Conservation (phyloP, 495 filamentous ascomycete species). For the Mycothermus thermophilus region DNA sequence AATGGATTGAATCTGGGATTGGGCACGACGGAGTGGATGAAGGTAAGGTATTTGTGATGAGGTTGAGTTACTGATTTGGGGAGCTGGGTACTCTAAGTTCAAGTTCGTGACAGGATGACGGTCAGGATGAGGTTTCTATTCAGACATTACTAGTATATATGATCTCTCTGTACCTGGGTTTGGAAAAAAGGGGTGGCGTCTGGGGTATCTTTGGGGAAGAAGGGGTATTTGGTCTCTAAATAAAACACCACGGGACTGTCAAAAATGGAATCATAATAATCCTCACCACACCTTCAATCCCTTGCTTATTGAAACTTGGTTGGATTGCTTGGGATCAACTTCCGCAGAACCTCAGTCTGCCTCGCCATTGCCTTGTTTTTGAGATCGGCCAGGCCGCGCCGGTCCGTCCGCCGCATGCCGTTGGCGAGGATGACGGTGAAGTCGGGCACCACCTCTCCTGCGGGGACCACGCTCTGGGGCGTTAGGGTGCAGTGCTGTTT, state of each 20-base stretch:
- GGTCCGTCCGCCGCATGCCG: conserved; percentile 42
- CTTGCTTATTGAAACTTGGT: conserved; percentile 39
- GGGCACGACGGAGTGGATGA: conserved; percentile 89
- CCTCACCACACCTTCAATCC: conserved; percentile 4
- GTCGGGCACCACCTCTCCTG: conserved; percentile 44
- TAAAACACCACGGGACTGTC: no score
- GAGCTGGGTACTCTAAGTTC: conserved; percentile 4
- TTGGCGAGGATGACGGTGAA: conserved; percentile 53
- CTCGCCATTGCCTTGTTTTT: conserved; percentile 42
- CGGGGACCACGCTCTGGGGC: conserved; percentile 34
- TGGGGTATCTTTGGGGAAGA: conserved; percentile 2
- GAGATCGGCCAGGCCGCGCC: conserved; percentile 37
- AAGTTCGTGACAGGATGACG: neutral
- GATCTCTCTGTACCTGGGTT: no score
- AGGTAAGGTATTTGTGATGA: conserved; percentile 31
- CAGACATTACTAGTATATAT: neutral
- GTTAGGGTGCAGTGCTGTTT: conserved; percentile 42
- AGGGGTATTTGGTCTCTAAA: no score
- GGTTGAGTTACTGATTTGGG: no score
- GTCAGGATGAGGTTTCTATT: neutral
- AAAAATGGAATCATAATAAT: neutral
- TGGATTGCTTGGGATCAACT: conserved; percentile 48
- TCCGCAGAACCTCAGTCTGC: conserved; percentile 49
- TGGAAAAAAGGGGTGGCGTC: no score
- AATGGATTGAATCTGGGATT: conserved; percentile 81